Conservation (phyloP, 2,329 filamentous ascomycete species). For the Aspergillus unguis region DNA sequence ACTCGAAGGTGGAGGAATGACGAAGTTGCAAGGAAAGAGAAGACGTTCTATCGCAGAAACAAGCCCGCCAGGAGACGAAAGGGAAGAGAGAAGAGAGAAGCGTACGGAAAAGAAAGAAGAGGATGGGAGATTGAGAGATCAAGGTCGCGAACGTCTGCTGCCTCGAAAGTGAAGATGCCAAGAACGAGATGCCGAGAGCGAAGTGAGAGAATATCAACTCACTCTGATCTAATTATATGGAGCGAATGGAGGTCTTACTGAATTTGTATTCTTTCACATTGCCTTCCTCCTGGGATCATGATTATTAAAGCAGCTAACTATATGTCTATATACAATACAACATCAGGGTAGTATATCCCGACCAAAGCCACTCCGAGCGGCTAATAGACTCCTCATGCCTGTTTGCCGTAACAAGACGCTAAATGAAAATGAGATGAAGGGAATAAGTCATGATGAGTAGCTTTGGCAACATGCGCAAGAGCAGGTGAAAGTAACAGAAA, state of each 20-base stretch:
- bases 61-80: background rate
- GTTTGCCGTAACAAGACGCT: constrained; percentile 26
- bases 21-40: constrained; percentile 5
- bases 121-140: background rate
- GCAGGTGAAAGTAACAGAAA: constrained; percentile 13
- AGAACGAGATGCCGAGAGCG: constrained; percentile 12
- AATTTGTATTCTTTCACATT: background rate
- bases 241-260: background rate
- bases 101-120: background rate
- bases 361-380: constrained; percentile 18
- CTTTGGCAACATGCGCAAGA: background rate
- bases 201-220: background rate
- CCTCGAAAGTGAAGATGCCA: constrained; percentile 9
- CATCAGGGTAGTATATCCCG: constrained; percentile 20
- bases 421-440: constrained; percentile 20
- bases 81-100: background rate
- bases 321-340: constrained; percentile 37
- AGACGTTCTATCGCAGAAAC: background rate
- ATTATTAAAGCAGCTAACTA: constrained; percentile 16
- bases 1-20: background rate
- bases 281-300: constrained; percentile 23
- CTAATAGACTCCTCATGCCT: constrained; percentile 23
- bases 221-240: no score
- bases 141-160: constrained; percentile 1
- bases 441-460: constrained; percentile 7